Evolutionary conservation across 2,329 filamentous ascomycete species (phyloP).

Genomic region (Boeremia exigua): DNA sequence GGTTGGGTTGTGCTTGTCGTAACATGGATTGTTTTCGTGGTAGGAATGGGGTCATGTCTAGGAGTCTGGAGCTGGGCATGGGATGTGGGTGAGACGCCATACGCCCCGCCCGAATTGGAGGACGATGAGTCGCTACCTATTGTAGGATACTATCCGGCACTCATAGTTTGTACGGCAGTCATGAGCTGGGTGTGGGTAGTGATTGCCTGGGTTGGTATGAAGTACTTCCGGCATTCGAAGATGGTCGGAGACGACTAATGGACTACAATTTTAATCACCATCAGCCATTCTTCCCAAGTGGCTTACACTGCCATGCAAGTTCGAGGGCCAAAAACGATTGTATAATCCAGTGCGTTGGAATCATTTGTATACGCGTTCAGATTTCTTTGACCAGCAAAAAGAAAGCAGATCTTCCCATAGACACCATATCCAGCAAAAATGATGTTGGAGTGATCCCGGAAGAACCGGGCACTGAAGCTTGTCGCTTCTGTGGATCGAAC

Average conservation of each 20-base stretch:
- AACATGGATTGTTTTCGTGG: conserved; percentile 95
- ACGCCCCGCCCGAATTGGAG: conserved; percentile 92
- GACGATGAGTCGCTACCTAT: conserved; percentile 95
- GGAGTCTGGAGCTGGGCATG: conserved; percentile 98
- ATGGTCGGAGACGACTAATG: conserved; percentile 68
- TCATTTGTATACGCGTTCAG: too few species aligned
- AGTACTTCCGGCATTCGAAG: conserved; percentile 97
- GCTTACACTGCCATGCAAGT: neutral
- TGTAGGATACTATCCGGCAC: conserved; percentile 92
- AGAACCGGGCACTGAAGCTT: conserved; percentile 16
- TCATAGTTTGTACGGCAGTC: conserved; percentile 91
- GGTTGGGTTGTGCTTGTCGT: conserved; percentile 90
- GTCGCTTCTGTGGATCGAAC: conserved; percentile 24
- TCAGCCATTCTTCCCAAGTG: neutral
- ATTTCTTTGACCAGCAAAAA: too few species aligned
- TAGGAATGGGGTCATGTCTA: conserved; percentile 94
- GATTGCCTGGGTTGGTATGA: conserved; percentile 98
- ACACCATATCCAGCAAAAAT: neutral
- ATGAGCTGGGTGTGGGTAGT: conserved; percentile 99
- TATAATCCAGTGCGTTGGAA: neutral
- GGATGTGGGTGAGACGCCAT: conserved; percentile 96
- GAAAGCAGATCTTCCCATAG: too few species aligned
- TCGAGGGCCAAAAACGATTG: neutral
- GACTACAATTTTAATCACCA: neutral
- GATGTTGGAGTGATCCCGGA: conserved; percentile 9